Evolutionary conservation across 2,329 filamentous ascomycete species (phyloP).

Genomic region (Arthrinium phaeospermum): DNA sequence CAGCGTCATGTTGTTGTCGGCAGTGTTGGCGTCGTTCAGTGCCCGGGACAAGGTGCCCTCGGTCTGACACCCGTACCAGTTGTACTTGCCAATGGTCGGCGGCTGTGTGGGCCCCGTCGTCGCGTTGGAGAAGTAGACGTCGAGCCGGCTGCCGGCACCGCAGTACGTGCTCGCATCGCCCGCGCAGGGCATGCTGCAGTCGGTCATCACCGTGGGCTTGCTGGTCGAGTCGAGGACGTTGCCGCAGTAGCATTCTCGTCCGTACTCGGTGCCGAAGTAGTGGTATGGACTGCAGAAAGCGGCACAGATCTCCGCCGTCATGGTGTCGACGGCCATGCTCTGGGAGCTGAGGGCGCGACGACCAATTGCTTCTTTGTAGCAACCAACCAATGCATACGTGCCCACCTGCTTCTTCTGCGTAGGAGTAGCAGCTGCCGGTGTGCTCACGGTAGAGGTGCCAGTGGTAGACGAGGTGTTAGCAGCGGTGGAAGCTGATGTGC

Average conservation of each 20-base stretch:
- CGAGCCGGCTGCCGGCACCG: slow-evolving; percentile 34
- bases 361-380: slow-evolving; percentile 52
- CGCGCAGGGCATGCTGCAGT: slow-evolving; percentile 39
- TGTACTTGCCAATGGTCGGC: slow-evolving; percentile 30
- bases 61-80: slow-evolving; percentile 44
- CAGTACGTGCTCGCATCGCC: slow-evolving; percentile 36
- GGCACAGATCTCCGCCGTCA: slow-evolving; percentile 57
- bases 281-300: slow-evolving; percentile 51
- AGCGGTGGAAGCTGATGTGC: background rate
- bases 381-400: slow-evolving; percentile 52
- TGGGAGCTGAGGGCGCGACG: slow-evolving; percentile 50
- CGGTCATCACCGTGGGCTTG: slow-evolving; percentile 23
- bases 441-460: background rate
- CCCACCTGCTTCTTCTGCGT: slow-evolving; percentile 47
- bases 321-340: slow-evolving; percentile 50
- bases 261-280: slow-evolving; percentile 59
- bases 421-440: slow-evolving; percentile 25
- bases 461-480: background rate
- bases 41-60: slow-evolving; percentile 41
- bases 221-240: slow-evolving; percentile 27
- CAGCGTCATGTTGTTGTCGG: slow-evolving; percentile 40
- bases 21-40: slow-evolving; percentile 33
- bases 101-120: slow-evolving; percentile 22
- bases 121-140: slow-evolving; percentile 31
- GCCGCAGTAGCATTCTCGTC: slow-evolving; percentile 51